Conservation (phyloP, 1,139 yeast species). For the Kluyveromyces marxianus region DNA sequence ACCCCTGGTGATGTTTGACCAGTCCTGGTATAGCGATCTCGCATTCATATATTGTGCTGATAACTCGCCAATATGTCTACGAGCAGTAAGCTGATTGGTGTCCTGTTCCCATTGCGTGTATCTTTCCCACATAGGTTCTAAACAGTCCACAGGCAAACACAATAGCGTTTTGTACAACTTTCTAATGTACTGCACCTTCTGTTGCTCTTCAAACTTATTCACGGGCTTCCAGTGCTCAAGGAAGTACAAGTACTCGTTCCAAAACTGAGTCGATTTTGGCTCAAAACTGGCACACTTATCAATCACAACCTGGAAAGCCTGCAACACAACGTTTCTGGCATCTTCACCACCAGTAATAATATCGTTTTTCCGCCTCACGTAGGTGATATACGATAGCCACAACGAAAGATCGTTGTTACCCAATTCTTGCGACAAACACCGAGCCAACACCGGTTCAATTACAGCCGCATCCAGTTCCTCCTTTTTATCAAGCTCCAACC, state of each 20-base stretch:
- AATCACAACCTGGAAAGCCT: slow-evolving; percentile 81
- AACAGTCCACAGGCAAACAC: slow-evolving; percentile 60
- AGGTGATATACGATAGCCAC: slow-evolving; percentile 69
- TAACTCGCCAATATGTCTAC: slow-evolving; percentile 76
- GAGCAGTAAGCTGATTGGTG: slow-evolving; percentile 66
- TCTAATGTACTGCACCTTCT: slow-evolving; percentile 68
- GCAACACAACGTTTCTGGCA: slow-evolving; percentile 67
- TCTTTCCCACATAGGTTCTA: slow-evolving; percentile 74
- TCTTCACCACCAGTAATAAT: slow-evolving; percentile 77
- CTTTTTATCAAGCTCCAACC: slow-evolving; percentile 58
- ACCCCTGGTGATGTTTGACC: slow-evolving; percentile 49
- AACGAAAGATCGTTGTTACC: slow-evolving; percentile 35
- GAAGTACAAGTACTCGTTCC: slow-evolving; percentile 81
- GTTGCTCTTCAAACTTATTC: slow-evolving; percentile 83
- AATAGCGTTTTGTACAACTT: slow-evolving; percentile 66
- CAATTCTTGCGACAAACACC: slow-evolving; percentile 26
- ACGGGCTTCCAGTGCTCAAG: slow-evolving; percentile 71
- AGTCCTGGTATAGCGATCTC: slow-evolving; percentile 68
- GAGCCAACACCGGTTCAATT: slow-evolving; percentile 24
- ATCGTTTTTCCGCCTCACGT: slow-evolving; percentile 73
- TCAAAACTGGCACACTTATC: slow-evolving; percentile 69
- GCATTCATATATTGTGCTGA: slow-evolving; percentile 89
- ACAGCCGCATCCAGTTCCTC: slow-evolving; percentile 51
- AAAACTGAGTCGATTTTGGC: slow-evolving; percentile 59
- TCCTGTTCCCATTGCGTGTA: slow-evolving; percentile 82